phyloP scores from a whole-genome alignment of 352 stramenopile genomes.

The Pythium rhizo-oryzae region DNA sequence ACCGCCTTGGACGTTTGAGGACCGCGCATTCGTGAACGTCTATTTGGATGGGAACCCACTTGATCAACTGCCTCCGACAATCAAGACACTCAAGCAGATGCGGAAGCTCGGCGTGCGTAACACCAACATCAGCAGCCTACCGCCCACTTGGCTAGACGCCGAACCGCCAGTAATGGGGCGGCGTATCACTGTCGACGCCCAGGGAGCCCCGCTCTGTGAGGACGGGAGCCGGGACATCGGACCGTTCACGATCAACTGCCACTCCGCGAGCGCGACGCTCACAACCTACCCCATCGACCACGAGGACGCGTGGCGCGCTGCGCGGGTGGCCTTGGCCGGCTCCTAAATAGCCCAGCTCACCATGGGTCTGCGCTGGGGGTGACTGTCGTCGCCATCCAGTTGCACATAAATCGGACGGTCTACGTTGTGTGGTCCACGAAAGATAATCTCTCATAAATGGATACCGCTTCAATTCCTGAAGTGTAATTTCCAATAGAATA shows the following conservation, averaged over 20 bases:
- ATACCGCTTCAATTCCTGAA: too few species aligned
- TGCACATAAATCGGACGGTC: too few species aligned
- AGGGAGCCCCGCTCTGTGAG: background rate
- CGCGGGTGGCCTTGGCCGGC: too few species aligned
- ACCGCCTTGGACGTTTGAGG: background rate
- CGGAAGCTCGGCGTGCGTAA: background rate
- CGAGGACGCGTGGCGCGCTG: background rate
- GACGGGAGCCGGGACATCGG: background rate
- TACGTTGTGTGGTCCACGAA: too few species aligned
- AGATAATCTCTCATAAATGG: too few species aligned
- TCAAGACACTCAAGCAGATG: conserved; percentile 7
- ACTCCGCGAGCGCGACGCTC: background rate
- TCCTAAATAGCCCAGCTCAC: too few species aligned
- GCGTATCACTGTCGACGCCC: background rate
- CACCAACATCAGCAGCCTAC: background rate
- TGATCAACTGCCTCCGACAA: background rate
- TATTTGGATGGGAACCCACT: conserved; percentile 5
- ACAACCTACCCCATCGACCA: background rate
- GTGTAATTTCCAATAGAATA: too few species aligned
- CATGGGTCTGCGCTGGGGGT: too few species aligned
- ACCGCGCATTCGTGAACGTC: background rate
- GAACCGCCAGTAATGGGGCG: background rate
- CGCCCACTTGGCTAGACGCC: background rate
- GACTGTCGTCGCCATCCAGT: too few species aligned
- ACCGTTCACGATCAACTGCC: background rate